phyloP scores from a whole-genome alignment of 73 alveolate species.

The Stentor coeruleus region DNA sequence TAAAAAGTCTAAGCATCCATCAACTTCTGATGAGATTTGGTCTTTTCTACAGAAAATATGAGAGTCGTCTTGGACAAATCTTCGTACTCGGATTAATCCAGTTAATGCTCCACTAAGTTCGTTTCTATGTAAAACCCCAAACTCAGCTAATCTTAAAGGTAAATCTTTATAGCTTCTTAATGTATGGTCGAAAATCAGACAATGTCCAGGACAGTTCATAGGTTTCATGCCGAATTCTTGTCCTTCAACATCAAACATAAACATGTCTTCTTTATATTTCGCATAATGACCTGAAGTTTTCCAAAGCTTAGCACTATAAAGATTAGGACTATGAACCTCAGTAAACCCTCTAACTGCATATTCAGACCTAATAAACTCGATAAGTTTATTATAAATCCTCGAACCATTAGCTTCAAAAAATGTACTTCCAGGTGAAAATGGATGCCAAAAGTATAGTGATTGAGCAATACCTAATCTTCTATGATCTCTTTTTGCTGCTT shows the following conservation, averaged over 20 bases:
- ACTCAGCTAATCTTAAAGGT: constrained; percentile 98
- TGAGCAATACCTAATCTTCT: constrained; percentile 96
- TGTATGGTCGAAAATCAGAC: constrained; percentile 80
- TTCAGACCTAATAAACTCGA: constrained; percentile 90
- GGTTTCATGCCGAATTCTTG: constrained; percentile 99
- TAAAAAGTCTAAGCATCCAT: constrained; percentile 1
- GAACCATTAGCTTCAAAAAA: constrained; percentile 95
- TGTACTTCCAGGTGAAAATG: constrained; percentile 98
- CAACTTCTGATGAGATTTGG: constrained; percentile 72
- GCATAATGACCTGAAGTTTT: constrained; percentile 99
- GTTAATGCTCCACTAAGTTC: constrained; percentile 98
- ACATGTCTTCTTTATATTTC: constrained; percentile 98
- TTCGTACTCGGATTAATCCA: constrained; percentile 98
- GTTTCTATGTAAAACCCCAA: constrained; percentile 99
- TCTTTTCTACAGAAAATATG: constrained; percentile 98
- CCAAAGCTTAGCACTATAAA: constrained; percentile 94
- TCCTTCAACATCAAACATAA: constrained; percentile 91
- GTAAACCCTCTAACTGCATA: constrained; percentile 94
- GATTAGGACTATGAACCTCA: constrained; percentile 98
- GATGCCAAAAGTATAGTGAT: constrained; percentile 92
- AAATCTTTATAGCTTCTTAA: constrained; percentile 97
- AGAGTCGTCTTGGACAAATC: constrained; percentile 98
- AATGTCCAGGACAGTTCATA: constrained; percentile 99
- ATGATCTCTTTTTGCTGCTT: constrained; percentile 99
- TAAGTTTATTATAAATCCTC: constrained; percentile 86